Conservation (phyloP, 148 eudicot genomes). For the Silene conica region DNA sequence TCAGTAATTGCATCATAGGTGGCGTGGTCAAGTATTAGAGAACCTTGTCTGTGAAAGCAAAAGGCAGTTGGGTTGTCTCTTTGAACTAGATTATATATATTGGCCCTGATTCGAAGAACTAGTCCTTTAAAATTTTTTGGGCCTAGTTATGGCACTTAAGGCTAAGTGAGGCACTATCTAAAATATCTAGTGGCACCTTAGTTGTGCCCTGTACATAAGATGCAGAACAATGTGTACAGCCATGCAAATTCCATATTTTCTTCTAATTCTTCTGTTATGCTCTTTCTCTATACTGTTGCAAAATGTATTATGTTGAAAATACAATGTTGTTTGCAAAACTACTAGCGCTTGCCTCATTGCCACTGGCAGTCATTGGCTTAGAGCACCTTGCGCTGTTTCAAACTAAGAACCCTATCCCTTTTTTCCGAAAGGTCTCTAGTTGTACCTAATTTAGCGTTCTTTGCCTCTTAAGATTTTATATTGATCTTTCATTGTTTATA, state of each 20-base stretch:
- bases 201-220: no score
- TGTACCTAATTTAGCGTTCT: constrained; percentile 19
- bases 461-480: constrained; percentile 3
- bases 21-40: constrained; percentile 21
- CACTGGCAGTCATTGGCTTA: neutral
- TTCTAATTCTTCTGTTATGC: neutral
- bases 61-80: constrained; percentile 25
- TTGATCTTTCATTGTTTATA: constrained; percentile 10
- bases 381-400: neutral
- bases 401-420: no score
- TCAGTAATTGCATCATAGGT: constrained; percentile 8
- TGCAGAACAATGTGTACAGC: no score
- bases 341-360: neutral
- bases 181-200: neutral
- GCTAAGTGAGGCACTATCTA: no score
- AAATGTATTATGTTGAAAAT: no score
- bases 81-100: neutral
- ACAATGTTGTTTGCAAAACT: neutral
- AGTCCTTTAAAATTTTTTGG: no score
- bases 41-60: constrained; percentile 24
- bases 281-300: neutral
- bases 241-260: no score
- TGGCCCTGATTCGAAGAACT: no score
- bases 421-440: no score
- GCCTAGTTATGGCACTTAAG: no score